Base-by-base conservation (phyloP, 208 protist genomes). In the Angomonas ambiguus region DNA sequence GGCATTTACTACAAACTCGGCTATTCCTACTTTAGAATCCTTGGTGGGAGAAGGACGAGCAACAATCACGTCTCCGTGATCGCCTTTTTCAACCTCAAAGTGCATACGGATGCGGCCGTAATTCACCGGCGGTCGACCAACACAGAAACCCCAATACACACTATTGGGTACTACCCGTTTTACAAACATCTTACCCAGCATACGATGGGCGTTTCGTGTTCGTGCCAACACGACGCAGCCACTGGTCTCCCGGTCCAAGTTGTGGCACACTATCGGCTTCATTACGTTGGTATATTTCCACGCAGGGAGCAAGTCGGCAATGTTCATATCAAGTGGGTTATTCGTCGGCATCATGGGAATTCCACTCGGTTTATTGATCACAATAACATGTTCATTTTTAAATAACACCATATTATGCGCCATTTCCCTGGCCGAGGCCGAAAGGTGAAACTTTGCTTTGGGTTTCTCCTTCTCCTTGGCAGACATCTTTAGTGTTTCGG, bases 361-460 rank as follows among this genome's bases (percentile, higher is more conserved):
- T 33, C 91, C 92, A 68, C 75, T 79, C 22, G 94, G 94, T 65
- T 97, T 97, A 74, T 97, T 97, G 60, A 97, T 91, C 20, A 97
- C 92, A 65, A 97, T 85, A 31, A 96, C 88, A 65, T 97, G 86
- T 58, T 97, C 88, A 66, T 96, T 97, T 73, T 95, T 97, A 72
- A 96, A 97, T 13, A 97, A 73, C 31, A 97, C 90, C 92, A 95
- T 96, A 41, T 89, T 78, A 65, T 92, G 87, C 33, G 91, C 91
- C 75, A 81, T 85, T 65, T 94, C 83, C 3, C 81, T 59, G 31
- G 82, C 82, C 59, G 81, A 66, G 16, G 74, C 42, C 2, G 90
- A 93, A 10, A 96, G 76, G 42, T 78, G 77, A 70, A 94, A 88
- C 1, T 49, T 20, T 27, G 72, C 55, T 30, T 51, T 20, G 42